Conservation (phyloP, 2,329 filamentous ascomycete genomes). For the Dothiorella sarmentorum region DNA sequence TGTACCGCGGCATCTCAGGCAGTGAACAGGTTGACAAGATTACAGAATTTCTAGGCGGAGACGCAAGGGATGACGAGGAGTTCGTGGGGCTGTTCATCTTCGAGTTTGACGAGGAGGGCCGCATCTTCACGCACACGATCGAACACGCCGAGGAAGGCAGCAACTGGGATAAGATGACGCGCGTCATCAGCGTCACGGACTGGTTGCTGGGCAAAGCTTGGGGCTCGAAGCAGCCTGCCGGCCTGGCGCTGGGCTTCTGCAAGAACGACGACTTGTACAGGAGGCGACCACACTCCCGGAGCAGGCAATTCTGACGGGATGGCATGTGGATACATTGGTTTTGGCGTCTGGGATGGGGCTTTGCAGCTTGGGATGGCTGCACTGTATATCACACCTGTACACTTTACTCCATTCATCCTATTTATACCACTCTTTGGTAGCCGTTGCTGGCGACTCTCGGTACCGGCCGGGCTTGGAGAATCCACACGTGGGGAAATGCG, state of each 20-base stretch:
- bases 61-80: slow-evolving; percentile 55
- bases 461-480: not conserved
- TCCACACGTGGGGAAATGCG: slow-evolving; percentile 3
- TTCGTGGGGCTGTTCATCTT: slow-evolving; percentile 94
- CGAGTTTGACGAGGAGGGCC: slow-evolving; percentile 84
- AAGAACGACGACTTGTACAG: slow-evolving; percentile 26
- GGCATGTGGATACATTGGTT: slow-evolving; percentile 5
- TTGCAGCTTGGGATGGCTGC: not conserved
- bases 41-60: slow-evolving; percentile 54
- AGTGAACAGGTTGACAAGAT: slow-evolving; percentile 54
- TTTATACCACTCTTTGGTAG: not conserved
- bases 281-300: slow-evolving; percentile 23
- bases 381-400: slow-evolving; percentile 1
- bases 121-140: slow-evolving; percentile 84
- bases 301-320: slow-evolving; percentile 14
- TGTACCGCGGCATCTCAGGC: slow-evolving; percentile 40
- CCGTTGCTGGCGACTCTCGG: not conserved
- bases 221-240: slow-evolving; percentile 39
- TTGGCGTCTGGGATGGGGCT: not conserved
- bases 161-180: slow-evolving; percentile 78
- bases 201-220: slow-evolving; percentile 83
- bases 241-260: slow-evolving; percentile 18
- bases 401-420: slow-evolving; percentile 4
- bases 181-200: slow-evolving; percentile 87
- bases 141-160: slow-evolving; percentile 84